Evolutionary conservation across 2,329 filamentous ascomycete species (phyloP), one percentile per base, ranked within the genome.

Genomic region (Neofusicoccum umdonicola): DNA sequence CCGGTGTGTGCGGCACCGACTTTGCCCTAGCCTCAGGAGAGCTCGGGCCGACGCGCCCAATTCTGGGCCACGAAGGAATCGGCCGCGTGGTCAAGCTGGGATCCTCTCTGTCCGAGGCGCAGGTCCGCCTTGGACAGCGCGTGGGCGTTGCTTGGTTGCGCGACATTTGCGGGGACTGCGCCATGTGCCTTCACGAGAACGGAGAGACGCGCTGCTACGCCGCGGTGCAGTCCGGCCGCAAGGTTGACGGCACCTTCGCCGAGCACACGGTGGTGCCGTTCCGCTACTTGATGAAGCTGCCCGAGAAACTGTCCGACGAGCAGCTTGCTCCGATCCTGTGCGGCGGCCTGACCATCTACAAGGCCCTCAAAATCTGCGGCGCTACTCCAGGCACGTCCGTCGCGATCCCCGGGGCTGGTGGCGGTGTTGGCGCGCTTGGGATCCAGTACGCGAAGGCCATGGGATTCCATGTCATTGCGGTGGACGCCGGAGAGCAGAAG

Each of bases 241-340:
- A 64, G 50, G 44, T 57, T 12, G 47, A 54, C 50, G 63, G 63
- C 54, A 65, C 83, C 1, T 88, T 86, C 71, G 83, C 86, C 72
- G 83, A 88, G 71, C 88, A 88, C 70, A 75, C 87, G 41, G 78
- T 81, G 12, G 82, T 80, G 1, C 85, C 86, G 1, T 84, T 84
- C n/a, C 79, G 78, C 47, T 86, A 85, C 69, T 83, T 83, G 0
- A 80, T 80, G 0, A 68, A 66, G 13, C 66, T 78, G 15, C 74
- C 77, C 2, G 65, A 74, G 2, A 69, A 65, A 13, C 51, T 77
- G 4, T 64, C 70, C 0, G 78, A 80, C 50, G 77, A 80, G 52
- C 51, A 71, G 4, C 69, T 81, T 0, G 79, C 78, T 2, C 80
- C 80, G 0, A 73, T 81, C 6, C 66, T 82, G 37, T 82, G 80